Conservation (phyloP, 345 rosid species). For the Salix caprea region DNA sequence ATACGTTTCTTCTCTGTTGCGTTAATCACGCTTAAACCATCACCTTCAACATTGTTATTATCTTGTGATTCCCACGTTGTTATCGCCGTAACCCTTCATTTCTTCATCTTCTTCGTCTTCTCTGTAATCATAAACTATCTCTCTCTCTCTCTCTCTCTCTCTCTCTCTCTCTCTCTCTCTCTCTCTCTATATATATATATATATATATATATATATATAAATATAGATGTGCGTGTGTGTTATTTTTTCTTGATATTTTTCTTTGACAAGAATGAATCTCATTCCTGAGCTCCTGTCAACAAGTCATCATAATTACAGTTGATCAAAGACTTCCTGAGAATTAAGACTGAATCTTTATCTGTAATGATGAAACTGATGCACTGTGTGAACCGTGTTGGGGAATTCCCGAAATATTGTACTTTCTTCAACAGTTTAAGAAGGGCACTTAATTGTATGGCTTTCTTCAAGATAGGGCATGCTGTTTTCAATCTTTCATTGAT, state of each 20-base stretch:
- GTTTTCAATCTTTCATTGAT: not conserved
- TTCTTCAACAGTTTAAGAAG: not conserved
- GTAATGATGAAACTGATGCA: not conserved
- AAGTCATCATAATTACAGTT: not conserved
- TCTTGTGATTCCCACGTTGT: not conserved
- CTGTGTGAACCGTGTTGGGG: too few species aligned
- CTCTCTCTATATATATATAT: too few species aligned
- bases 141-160: too few species aligned
- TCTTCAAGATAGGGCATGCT: not conserved
- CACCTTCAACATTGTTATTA: not conserved
- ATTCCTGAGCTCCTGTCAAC: not conserved
- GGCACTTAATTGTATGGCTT: not conserved
- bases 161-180: too few species aligned
- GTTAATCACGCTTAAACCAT: not conserved
- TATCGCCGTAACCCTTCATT: not conserved
- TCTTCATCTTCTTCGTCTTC: not conserved
- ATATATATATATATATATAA: too few species aligned
- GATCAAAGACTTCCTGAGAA: not conserved
- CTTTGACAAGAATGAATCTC: not conserved
- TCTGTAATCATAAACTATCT: not conserved
- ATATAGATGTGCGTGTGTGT: too few species aligned
- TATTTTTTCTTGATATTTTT: not conserved
- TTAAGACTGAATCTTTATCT: not conserved
- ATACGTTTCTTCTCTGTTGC: not conserved
- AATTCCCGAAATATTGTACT: not conserved